Conservation (phyloP, 2,329 filamentous ascomycete species). For the Lanzia echinophila region DNA sequence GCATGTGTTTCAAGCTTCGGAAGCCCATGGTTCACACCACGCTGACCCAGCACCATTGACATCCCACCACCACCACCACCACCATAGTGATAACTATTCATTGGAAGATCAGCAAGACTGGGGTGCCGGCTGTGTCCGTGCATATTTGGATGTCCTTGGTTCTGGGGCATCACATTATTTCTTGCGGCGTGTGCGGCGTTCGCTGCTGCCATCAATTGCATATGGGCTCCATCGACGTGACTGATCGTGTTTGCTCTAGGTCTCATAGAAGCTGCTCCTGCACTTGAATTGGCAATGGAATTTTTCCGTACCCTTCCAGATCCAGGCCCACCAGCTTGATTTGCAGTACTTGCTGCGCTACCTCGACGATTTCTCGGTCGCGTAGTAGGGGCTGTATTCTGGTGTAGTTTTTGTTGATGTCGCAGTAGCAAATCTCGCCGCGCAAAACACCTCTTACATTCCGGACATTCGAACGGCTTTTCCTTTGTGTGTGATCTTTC, state of each 20-base stretch:
- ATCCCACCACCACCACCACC: slow-evolving; percentile 66
- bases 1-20: slow-evolving; percentile 77
- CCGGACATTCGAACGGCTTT: slow-evolving; percentile 95
- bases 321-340: slow-evolving; percentile 52
- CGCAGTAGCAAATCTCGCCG: slow-evolving; percentile 83
- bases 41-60: slow-evolving; percentile 60
- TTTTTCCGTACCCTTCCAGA: slow-evolving; percentile 82
- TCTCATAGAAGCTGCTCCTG: slow-evolving; percentile 57
- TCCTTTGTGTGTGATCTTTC: slow-evolving; percentile 96
- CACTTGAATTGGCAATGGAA: slow-evolving; percentile 67
- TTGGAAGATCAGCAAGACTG: slow-evolving; percentile 62
- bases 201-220: slow-evolving; percentile 63
- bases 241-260: slow-evolving; percentile 95
- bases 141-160: slow-evolving; percentile 35
- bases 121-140: slow-evolving; percentile 62
- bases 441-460: slow-evolving; percentile 92
- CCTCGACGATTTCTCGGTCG: slow-evolving; percentile 84
- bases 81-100: slow-evolving; percentile 58
- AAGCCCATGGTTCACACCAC: slow-evolving; percentile 60
- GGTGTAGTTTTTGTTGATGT: slow-evolving; percentile 97
- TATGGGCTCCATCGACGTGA: slow-evolving; percentile 72
- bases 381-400: slow-evolving; percentile 81
- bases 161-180: slow-evolving; percentile 13
- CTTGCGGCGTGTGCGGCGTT: slow-evolving; percentile 41
- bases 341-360: slow-evolving; percentile 69